Evolutionary conservation across 2,329 filamentous ascomycete genomes (phyloP).

Genomic region (Furcasterigmium furcatum): DNA sequence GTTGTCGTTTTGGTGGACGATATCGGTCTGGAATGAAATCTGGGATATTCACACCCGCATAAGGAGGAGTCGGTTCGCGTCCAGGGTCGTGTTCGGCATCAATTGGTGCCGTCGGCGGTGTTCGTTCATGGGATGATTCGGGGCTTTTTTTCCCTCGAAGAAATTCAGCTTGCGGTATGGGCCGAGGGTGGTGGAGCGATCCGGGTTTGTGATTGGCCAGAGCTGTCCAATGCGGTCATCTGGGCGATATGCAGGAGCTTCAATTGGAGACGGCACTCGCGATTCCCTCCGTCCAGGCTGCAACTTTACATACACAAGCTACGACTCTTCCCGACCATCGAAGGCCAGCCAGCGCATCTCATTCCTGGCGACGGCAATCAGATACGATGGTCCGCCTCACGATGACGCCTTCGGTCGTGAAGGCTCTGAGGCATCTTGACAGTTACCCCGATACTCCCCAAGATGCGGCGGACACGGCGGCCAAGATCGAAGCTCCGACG

Average conservation of each 20-base stretch:
- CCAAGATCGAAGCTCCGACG: conserved; percentile 13
- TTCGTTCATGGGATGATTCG: conserved; percentile 4
- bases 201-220: conserved; percentile 2
- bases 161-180: neutral
- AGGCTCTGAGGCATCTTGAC: conserved; percentile 45
- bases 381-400: conserved; percentile 69
- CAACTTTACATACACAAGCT: neutral
- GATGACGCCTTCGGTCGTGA: conserved; percentile 68
- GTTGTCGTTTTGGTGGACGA: neutral
- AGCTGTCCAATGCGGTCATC: neutral
- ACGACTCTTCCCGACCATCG: too few relatives aligned
- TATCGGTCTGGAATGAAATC: neutral
- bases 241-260: too few relatives aligned
- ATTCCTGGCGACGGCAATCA: too few relatives aligned
- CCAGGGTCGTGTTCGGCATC: conserved; percentile 1
- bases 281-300: too few relatives aligned
- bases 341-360: too few relatives aligned
- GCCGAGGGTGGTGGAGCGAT: neutral
- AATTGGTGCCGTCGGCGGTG: conserved; percentile 6
- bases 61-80: neutral
- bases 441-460: too few relatives aligned
- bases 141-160: conserved; percentile 9
- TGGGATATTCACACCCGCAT: conserved; percentile 1
- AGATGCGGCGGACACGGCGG: neutral
- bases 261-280: too few relatives aligned